Evolutionary conservation across 352 stramenopile genomes (phyloP).

Genomic region (Globisporangium nagaii): DNA sequence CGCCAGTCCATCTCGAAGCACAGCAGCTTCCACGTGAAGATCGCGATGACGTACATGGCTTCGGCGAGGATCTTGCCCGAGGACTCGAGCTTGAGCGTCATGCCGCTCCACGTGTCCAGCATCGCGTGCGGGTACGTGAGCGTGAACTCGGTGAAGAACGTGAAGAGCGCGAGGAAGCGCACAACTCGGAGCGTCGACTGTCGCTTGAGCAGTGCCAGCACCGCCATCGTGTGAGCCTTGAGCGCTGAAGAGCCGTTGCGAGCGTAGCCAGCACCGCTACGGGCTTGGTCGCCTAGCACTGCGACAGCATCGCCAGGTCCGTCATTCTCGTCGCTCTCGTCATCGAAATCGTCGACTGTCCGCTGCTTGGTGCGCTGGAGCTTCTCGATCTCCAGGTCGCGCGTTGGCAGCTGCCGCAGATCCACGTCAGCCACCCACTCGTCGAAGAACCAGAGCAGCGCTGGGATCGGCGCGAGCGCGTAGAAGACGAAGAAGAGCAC

Average conservation of each 20-base stretch:
- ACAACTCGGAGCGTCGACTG: slow-evolving; percentile 38
- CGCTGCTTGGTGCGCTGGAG: slow-evolving; percentile 8
- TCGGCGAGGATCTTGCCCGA: slow-evolving; percentile 44
- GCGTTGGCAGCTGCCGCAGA: slow-evolving; percentile 1
- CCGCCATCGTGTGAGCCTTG: slow-evolving; percentile 10
- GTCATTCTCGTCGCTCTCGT: neutral
- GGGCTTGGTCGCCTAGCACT: neutral
- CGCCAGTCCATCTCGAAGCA: slow-evolving; percentile 46
- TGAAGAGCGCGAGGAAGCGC: slow-evolving; percentile 52
- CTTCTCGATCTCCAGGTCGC: slow-evolving; percentile 6
- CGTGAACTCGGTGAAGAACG: slow-evolving; percentile 55
- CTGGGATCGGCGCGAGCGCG: slow-evolving; percentile 32
- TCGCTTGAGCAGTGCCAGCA: slow-evolving; percentile 26
- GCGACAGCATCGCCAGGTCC: neutral
- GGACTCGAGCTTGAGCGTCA: slow-evolving; percentile 33
- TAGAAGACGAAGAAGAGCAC: slow-evolving; percentile 49
- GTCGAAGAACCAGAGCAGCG: slow-evolving; percentile 32
- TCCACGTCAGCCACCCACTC: slow-evolving; percentile 17
- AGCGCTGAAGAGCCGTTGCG: neutral
- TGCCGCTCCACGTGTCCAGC: slow-evolving; percentile 34
- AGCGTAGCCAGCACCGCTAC: neutral
- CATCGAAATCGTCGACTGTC: neutral
- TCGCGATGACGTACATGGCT: slow-evolving; percentile 31
- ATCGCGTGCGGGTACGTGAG: slow-evolving; percentile 39
- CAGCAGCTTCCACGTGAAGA: slow-evolving; percentile 40